Base-by-base conservation (phyloP, 2,329 filamentous ascomycete genomes). In the Trichoderma sp. region DNA sequence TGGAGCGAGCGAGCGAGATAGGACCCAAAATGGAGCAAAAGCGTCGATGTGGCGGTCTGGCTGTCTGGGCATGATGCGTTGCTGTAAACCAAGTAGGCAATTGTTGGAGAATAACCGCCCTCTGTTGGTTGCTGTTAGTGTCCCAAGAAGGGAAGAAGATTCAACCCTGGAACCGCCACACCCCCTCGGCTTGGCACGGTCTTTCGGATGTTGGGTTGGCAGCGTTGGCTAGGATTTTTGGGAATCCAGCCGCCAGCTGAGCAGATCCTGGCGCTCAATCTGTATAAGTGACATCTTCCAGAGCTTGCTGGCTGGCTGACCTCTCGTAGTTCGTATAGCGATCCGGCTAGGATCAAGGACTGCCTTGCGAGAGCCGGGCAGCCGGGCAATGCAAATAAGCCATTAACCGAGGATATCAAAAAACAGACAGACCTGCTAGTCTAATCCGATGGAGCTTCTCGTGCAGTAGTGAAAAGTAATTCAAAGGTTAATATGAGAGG, bases 241-340 rank as follows among this genome's bases (percentile, higher is more conserved):
- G 21, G 21, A 66, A 45, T 27, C 64, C 41, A 69, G 66, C 66
- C 59, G 66, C 64, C 38, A 69, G 66, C 66, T 69, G 66, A 68
- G 53, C 66, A 60, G 66, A 69, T 59, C 66, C 66, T 69, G 53
- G 66, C 66, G 66, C 21, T 18, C 41, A 45, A 69, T 69, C 66
- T 69, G 50, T 62, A 31, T 71, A 62, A 62, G 67, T 71, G 67
- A 71, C 67, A 71, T 31, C 11, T 59, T 62, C 1, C 18, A 27
- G n/a, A 31, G 38, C 64, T 67, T n/a, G 14, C 14, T 16, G 16
- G 27, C 27, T 38, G 14, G 66, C 31, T 31, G 53, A 24, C 45
- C 33, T 71, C 18, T 71, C 27, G 68, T 21, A 50, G 41, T 50
- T 63, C 56, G 68, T 71, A 71, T 71, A 50, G 35, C 18, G 56